These are phyloP conservation scores for Sphagnum contortum DNA, from an alignment of 225 moss, liverwort and hornwort species.

Conservation along the genomic window DNA sequence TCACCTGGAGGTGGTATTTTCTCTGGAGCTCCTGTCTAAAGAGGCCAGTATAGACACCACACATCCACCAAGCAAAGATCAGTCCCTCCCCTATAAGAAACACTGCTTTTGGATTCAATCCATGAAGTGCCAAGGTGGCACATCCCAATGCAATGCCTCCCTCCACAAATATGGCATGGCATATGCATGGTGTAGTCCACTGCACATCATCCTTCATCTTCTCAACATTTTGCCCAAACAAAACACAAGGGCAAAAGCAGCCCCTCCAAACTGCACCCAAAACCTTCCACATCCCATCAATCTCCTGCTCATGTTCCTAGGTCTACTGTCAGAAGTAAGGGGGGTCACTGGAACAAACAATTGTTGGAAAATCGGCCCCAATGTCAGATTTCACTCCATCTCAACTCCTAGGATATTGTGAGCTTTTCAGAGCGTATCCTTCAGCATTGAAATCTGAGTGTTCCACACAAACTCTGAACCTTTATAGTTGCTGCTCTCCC, in stretches of 20 bases:
- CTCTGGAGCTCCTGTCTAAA: conserved; percentile 58
- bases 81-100: conserved; percentile 52
- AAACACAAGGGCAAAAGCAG: conserved; percentile 47
- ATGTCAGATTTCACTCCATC: too few relatives aligned
- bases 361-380: too few relatives aligned
- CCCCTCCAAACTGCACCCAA: conserved; percentile 49
- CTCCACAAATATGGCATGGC: conserved; percentile 54
- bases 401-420: too few relatives aligned
- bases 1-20: conserved; percentile 60
- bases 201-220: conserved; percentile 50
- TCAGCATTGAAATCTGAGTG: too few relatives aligned
- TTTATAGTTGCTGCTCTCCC: too few relatives aligned
- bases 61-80: conserved; percentile 68
- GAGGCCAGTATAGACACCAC: conserved; percentile 55
- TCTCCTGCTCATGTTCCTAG: too few relatives aligned
- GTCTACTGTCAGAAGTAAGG: too few relatives aligned
- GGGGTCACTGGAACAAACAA: too few relatives aligned
- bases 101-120: conserved; percentile 39
- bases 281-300: not conserved
- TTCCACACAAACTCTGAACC: too few relatives aligned
- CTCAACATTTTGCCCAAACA: conserved; percentile 54
- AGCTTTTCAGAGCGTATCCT: too few relatives aligned
- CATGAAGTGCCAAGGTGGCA: conserved; percentile 40
- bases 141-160: conserved; percentile 50
- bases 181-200: conserved; percentile 56